These are phyloP conservation scores for Colletotrichum tropicicola DNA, from an alignment of 2,329 filamentous ascomycete genomes.

Conservation along the genomic window DNA sequence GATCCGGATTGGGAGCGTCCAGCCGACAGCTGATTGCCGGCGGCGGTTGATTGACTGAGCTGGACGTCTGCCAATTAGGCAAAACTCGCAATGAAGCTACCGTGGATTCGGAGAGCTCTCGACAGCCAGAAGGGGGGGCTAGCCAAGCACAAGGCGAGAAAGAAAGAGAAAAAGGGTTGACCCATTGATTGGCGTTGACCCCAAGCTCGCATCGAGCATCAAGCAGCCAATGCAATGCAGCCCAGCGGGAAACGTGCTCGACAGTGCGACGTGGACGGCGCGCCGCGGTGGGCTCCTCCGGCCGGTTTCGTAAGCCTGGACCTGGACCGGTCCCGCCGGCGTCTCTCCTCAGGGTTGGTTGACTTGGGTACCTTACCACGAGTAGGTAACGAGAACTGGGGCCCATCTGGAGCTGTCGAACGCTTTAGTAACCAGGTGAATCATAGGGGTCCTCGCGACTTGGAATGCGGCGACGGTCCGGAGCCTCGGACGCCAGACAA, in stretches of 20 bases:
- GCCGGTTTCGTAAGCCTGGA: slow-evolving; percentile 23
- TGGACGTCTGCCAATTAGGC: not conserved
- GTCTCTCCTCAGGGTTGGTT: not conserved
- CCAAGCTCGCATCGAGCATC: not conserved
- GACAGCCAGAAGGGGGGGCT: not conserved
- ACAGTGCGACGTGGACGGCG: slow-evolving; percentile 8
- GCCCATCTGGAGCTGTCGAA: too few relatives aligned
- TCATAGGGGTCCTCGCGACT: not conserved
- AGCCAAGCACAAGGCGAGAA: not conserved
- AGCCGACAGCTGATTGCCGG: not conserved
- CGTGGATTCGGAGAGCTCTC: not conserved
- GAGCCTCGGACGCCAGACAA: not conserved
- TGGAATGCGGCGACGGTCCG: not conserved
- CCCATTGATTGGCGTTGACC: not conserved
- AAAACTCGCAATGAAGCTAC: not conserved
- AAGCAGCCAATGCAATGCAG: slow-evolving; percentile 15
- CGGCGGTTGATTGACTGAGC: not conserved
- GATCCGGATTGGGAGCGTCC: slow-evolving; percentile 28
- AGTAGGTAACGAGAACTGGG: too few relatives aligned
- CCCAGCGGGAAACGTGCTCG: slow-evolving; percentile 18
- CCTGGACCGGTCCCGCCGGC: not conserved
- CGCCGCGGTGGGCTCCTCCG: slow-evolving; percentile 7
- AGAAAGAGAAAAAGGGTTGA: not conserved
- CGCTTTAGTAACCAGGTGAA: too few relatives aligned
- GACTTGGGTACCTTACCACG: too few relatives aligned